These are phyloP conservation scores for Ocimum tenuiflorum DNA, from an alignment of 257 asterid species.

Conservation along the genomic window DNA sequence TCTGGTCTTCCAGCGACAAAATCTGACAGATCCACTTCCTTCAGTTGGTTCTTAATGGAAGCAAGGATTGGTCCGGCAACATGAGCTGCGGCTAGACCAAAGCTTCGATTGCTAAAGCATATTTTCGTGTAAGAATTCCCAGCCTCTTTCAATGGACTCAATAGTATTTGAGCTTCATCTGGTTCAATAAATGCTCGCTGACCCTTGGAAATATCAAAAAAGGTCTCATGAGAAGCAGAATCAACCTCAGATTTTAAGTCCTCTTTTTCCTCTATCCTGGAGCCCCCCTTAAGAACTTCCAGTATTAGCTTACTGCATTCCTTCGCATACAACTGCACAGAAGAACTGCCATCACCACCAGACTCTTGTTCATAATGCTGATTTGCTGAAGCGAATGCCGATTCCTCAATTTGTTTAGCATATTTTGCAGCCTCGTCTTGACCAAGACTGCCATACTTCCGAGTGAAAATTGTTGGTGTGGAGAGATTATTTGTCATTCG, in stretches of 20 bases:
- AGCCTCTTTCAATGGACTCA: conserved; percentile 60
- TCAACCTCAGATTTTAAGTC: conserved; percentile 27
- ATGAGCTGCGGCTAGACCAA: conserved; percentile 65
- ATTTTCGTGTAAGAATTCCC: conserved; percentile 66
- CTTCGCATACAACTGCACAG: conserved; percentile 86
- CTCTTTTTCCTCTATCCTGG: conserved; percentile 33
- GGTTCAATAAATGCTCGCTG: conserved; percentile 74
- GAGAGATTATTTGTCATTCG: conserved; percentile 77
- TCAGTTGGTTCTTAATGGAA: conserved; percentile 63
- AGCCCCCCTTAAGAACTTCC: conserved; percentile 59
- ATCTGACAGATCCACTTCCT: conserved; percentile 90
- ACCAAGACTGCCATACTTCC: conserved; percentile 66
- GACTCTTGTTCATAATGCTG: conserved; percentile 68
- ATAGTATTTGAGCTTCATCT: conserved; percentile 67
- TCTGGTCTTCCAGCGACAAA: conserved; percentile 96
- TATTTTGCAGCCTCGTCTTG: conserved; percentile 48
- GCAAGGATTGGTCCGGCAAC: conserved; percentile 80
- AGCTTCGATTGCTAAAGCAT: conserved; percentile 94
- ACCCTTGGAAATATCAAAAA: conserved; percentile 85
- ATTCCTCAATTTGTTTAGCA: conserved; percentile 67
- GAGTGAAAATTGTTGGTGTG: conserved; percentile 83
- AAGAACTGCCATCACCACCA: conserved; percentile 94
- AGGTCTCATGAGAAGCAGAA: conserved; percentile 25
- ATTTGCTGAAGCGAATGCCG: conserved; percentile 57
- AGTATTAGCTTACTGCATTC: conserved; percentile 85